Evolutionary conservation across 2,329 filamentous ascomycete genomes (phyloP), one percentile per base, ranked within the genome.

Genomic region (Colletotrichum scovillei): DNA sequence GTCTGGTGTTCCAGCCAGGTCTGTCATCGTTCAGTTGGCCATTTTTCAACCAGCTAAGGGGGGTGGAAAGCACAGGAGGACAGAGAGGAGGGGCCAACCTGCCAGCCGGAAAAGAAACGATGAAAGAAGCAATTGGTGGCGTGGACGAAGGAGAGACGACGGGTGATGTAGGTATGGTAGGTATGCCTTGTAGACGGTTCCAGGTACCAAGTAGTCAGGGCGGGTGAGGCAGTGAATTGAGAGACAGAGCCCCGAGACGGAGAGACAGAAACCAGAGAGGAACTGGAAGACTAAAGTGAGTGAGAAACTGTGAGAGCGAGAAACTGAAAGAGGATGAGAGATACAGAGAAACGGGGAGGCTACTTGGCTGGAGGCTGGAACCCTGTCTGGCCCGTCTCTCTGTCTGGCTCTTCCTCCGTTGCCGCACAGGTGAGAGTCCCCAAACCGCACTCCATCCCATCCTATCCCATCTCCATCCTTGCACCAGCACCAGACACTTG

Each of bases 41-140:
- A 73, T 69, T 65, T 66, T 32, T 32, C 70, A 56, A 64, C 52
- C 35, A 72, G 56, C 22, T 42, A 49, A 69, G 66, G 69, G 66
- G 66, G 59, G 58, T n/a, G 32, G 53, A 11, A 5, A 22, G 9
- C 11, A 42, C 16, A n/a, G 19, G 42, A 46, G 42, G 42, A 28
- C 22, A 30, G 28, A 22, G 28, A 28, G 26, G 59, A n/a, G 24
- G 7, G 59, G 28, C 38, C 52, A 63, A 69, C 59, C 55, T 73
- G 55, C 59, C 66, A 64, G 66, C 59, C 70, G 66, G 59, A 73
- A 73, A 73, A 73, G 70, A 73, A 73, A 69, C 53, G 53, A 69
- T 69, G 59, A 64, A 69, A 73, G 66, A 73, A 73, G 70, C 59
- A 69, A 69, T 19, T 35, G 42, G 66, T 59, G 66, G 70, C 70